Conservation (phyloP, 2,329 filamentous ascomycete genomes). For the Colletotrichum lini region DNA sequence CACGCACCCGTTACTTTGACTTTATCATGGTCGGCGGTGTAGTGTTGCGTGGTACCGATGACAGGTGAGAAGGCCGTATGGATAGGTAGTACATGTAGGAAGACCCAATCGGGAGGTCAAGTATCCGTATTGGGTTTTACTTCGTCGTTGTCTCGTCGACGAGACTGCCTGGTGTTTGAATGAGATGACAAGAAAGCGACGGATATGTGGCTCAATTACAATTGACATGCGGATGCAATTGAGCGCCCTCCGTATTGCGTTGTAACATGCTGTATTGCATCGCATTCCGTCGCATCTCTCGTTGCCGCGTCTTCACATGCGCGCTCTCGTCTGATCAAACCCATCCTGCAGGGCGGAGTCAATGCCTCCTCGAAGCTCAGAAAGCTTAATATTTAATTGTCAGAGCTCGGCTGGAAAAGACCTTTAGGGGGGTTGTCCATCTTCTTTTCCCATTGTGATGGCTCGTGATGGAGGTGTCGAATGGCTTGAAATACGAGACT, state of each 20-base stretch:
- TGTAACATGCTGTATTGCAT: not conserved
- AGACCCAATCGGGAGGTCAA: too few relatives aligned
- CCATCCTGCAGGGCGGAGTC: not conserved
- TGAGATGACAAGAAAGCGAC: not conserved
- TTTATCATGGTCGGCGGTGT: not conserved
- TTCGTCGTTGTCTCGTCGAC: too few relatives aligned
- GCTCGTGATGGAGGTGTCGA: not conserved
- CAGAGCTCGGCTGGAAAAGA: not conserved
- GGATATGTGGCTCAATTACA: too few relatives aligned
- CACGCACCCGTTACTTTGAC: not conserved
- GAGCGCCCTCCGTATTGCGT: too few relatives aligned
- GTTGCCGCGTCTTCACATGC: slow-evolving; percentile 10
- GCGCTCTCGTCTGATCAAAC: not conserved
- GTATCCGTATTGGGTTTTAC: too few relatives aligned
- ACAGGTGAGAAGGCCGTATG: too few relatives aligned
- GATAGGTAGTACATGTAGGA: too few relatives aligned
- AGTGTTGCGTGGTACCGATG: too few relatives aligned
- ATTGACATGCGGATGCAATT: not conserved
- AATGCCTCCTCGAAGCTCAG: slow-evolving; percentile 1
- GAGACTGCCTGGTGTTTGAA: not conserved
- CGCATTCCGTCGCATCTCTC: not conserved
- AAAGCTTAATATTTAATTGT: not conserved
- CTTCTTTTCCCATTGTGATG: not conserved
- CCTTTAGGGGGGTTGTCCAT: too few relatives aligned
- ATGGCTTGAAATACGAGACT: not conserved